These are phyloP conservation scores for Eremomyces bilateralis DNA, from an alignment of 495 filamentous ascomycete genomes.

Conservation along the genomic window DNA sequence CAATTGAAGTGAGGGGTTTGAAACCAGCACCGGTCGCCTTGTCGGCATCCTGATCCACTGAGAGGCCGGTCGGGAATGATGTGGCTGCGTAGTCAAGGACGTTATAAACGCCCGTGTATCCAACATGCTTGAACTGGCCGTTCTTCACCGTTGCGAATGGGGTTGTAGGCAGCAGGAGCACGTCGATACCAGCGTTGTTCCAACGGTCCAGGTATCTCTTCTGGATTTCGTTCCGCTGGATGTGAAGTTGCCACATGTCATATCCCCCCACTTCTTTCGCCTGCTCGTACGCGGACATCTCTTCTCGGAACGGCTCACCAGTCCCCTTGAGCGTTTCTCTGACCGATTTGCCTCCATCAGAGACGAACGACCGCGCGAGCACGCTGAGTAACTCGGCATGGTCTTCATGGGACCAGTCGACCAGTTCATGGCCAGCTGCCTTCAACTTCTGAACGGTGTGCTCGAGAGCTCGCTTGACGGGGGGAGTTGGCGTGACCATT, in stretches of 20 bases:
- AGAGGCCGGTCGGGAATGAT: constrained; percentile 15
- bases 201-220: constrained; percentile 17
- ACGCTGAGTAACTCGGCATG: constrained; percentile 10
- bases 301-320: constrained; percentile 14
- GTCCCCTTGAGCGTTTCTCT: constrained; percentile 11
- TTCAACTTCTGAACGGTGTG: constrained; percentile 24
- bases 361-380: constrained; percentile 14
- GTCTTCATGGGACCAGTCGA: constrained; percentile 10
- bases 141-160: constrained; percentile 13
- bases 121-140: constrained; percentile 15
- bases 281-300: constrained; percentile 12
- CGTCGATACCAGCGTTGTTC: constrained; percentile 15
- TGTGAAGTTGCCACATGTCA: constrained; percentile 18
- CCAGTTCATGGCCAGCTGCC: constrained; percentile 11
- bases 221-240: constrained; percentile 14
- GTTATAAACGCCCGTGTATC: constrained; percentile 19
- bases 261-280: constrained; percentile 14
- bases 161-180: constrained; percentile 13
- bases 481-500: constrained; percentile 33
- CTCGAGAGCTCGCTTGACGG: constrained; percentile 23
- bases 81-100: constrained; percentile 16
- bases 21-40: constrained; percentile 2
- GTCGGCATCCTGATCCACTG: constrained; percentile 13
- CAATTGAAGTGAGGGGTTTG: neutral
- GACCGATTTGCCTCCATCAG: constrained; percentile 19